phyloP scores from a whole-genome alignment of 495 filamentous ascomycete species.

The Xylaria nigripes region DNA sequence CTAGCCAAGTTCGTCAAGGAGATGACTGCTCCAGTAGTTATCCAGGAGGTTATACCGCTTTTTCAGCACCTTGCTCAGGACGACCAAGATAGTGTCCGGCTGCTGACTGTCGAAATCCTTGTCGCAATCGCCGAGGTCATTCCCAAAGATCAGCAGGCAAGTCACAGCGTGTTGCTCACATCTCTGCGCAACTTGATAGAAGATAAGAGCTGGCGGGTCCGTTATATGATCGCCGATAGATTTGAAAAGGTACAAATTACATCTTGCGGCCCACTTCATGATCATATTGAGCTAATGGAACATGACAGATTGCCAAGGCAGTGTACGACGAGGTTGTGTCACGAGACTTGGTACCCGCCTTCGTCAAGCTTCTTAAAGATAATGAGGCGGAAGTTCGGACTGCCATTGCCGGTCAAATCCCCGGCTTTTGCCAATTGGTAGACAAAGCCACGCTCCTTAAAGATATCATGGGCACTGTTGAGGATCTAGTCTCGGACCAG shows the following conservation, averaged over 20 bases:
- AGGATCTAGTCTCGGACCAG: constrained; percentile 89
- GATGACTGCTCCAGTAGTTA: constrained; percentile 81
- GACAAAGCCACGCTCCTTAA: constrained; percentile 82
- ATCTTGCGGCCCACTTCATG: neutral
- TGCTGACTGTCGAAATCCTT: constrained; percentile 92
- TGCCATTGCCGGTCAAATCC: constrained; percentile 94
- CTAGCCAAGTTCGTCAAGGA: constrained; percentile 95
- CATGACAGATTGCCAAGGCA: constrained; percentile 82
- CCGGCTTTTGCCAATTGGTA: constrained; percentile 85
- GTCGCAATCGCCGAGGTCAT: constrained; percentile 96
- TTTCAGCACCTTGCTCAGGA: constrained; percentile 94
- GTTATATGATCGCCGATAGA: constrained; percentile 98
- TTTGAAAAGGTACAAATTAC: constrained; percentile 75
- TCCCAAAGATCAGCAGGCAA: constrained; percentile 94
- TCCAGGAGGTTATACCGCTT: constrained; percentile 97
- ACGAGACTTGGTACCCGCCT: constrained; percentile 89
- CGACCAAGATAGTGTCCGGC: constrained; percentile 93
- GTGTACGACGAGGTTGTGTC: constrained; percentile 95
- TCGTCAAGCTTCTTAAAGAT: constrained; percentile 95
- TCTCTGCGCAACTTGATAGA: constrained; percentile 89
- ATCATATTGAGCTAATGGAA: constrained; percentile 13
- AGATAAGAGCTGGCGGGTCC: constrained; percentile 97
- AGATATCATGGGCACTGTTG: constrained; percentile 93
- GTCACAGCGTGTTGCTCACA: constrained; percentile 85
- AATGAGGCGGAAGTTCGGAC: constrained; percentile 96